Evolutionary conservation across 2,329 filamentous ascomycete species (phyloP), one percentile per base, ranked within the genome.

Genomic region (Cyphellophora attinorum): DNA sequence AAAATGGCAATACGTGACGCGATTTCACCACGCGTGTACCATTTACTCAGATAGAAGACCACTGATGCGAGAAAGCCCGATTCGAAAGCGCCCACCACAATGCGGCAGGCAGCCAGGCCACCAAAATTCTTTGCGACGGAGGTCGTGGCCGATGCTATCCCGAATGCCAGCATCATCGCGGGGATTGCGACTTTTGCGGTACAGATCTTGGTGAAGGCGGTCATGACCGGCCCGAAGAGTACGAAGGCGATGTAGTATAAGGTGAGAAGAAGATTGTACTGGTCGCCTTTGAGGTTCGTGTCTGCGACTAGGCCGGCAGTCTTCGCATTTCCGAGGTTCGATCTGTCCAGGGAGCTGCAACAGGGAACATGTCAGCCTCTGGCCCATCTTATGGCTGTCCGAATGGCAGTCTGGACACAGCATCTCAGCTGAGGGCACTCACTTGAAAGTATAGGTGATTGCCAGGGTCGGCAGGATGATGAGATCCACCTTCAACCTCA

Each of bases 331-430:
- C 56, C 55, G 28, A 60, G 56, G 29, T 60, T 61, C 17, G 25
- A 34, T 10, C 36, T 31, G 31, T 39, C 36, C 36, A 33, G 13
- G 6, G 18, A 33, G 19, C 17, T 23, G 19, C 31, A 27, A 29
- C 25, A n/a, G 5, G n/a, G 21, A 14, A 29, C 39, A 31, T 18
- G 77, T 77, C 79, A 23, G 84, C 79, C 41, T 83, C 84, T 15
- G 79, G 76, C 11, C 79, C 33, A 36, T 44, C 79, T 43, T 19
- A 12, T 29, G 17, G 5, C 10, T 29, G 3, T 35, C 29, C 4
- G 10, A 25, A 10, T 25, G 21, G 10, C 21, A 25, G 10, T 10
- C 8, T 11, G 11, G 11, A 11, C 8, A 14, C 11, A n/a, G 16
- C 10, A 3, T 36, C 2, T 10, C 10, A 13, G 27, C 13, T 6